Percentiles rank a stretch among this genome's conserved stretches.
phyloP scores from a whole-genome alignment of 2,329 filamentous ascomycete genomes.

The Talaromyces rugulosus region DNA sequence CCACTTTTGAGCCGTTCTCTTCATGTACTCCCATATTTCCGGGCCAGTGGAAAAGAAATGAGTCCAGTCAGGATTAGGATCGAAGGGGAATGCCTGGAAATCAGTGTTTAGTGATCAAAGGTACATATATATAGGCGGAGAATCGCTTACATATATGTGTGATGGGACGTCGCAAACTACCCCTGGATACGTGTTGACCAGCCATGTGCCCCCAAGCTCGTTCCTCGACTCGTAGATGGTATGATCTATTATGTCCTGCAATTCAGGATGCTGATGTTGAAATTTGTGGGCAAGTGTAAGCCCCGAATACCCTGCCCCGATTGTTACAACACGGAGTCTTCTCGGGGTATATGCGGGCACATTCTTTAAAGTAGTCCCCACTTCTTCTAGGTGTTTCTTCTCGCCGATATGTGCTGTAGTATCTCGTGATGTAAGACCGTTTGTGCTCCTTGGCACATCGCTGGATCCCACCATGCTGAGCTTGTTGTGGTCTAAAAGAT shows the following conservation, averaged over 20 bases:
- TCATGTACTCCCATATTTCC: conserved; percentile 25
- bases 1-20: conserved; percentile 19
- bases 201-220: conserved; percentile 5
- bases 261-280: conserved; percentile 5
- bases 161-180: conserved; percentile 3
- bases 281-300: conserved; percentile 6
- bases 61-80: conserved; percentile 13
- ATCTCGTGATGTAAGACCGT: neutral
- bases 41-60: conserved; percentile 19
- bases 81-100: conserved; percentile 3
- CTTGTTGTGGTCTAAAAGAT: neutral
- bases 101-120: neutral
- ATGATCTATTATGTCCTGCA: conserved; percentile 2
- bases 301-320: conserved; percentile 4
- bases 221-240: conserved; percentile 1
- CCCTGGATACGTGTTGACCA: conserved; percentile 6
- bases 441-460: neutral
- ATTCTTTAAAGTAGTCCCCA: neutral
- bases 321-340: neutral
- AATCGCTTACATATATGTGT: neutral
- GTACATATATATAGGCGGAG: neutral
- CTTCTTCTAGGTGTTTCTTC: neutral
- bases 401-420: neutral
- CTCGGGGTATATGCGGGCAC: neutral
- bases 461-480: neutral